Base-by-base conservation (phyloP, 257 asterid genomes). In the Fraxinus anomala region DNA sequence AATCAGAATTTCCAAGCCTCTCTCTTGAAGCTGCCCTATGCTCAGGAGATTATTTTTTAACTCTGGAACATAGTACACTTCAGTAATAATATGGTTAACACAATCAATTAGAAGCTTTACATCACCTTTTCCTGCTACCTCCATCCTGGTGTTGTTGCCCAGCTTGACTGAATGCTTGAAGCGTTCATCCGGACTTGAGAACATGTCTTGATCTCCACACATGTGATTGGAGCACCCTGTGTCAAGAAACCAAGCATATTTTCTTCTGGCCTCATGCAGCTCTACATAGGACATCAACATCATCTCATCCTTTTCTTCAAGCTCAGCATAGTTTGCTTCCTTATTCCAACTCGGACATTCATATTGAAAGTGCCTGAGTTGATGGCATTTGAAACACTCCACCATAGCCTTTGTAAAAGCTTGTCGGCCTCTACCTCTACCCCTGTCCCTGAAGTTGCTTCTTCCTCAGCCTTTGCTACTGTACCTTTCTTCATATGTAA, bases 291-390 rank as follows among this genome's bases (percentile, higher is more conserved):
- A 14, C 74, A 70, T 70, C 21, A 70, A 36, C 11, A 70, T 0
- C 21, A 70, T 11, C 3, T 72, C 65, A 3, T 24, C 34, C 21
- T 72, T 66, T 23, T 42, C 66, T 19, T 42, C 65, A 72, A 72
- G 24, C 19, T 71, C 3, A 0, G 59, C 75, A 71, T 71, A 71
- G 23, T 71, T 40, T 1, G n/a, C 75, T 8, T 16, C 56, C 2
- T 71, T 71, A 8, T 36, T 9, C 56, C 33, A 2, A 7, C 14
- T 9, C 0, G 61, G 56, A 71, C 61, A 71, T 71, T 71, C 59
- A 37, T 71, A 71, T 39, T 71, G 75, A 39, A 71, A 71, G 19
- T 71, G 75, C 2, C 61, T 34, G 1, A 71, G 56, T 9, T 71
- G 16, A 37, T 39, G 61, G 6, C 75, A 71, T 37, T 39, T 37